Evolutionary conservation across 2,329 filamentous ascomycete species (phyloP).

Genomic region (Xylaria sp.): DNA sequence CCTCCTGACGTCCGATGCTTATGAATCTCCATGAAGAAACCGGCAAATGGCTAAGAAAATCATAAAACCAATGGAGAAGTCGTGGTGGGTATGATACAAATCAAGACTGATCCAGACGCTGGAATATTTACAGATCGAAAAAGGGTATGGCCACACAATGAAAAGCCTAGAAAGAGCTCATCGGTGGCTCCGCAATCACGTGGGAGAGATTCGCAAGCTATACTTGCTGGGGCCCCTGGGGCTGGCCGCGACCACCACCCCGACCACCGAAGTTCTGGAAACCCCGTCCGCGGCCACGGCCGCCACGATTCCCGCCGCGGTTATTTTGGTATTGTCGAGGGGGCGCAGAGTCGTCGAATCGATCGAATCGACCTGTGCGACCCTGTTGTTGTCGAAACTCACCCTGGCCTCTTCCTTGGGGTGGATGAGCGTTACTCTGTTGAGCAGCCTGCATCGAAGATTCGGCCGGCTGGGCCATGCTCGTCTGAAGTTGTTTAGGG

Average conservation of each 20-base stretch:
- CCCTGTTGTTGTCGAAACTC: constrained; percentile 44
- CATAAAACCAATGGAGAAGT: constrained; percentile 45
- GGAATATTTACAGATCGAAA: constrained; percentile 50
- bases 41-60: constrained; percentile 41
- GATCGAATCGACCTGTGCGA: constrained; percentile 48
- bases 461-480: constrained; percentile 46
- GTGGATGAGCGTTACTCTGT: constrained; percentile 38
- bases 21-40: constrained; percentile 45
- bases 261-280: constrained; percentile 52
- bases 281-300: constrained; percentile 49
- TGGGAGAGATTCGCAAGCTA: constrained; percentile 33
- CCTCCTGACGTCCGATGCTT: constrained; percentile 48
- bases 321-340: constrained; percentile 48
- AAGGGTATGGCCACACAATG: constrained; percentile 26
- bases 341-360: constrained; percentile 50
- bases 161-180: constrained; percentile 18
- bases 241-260: constrained; percentile 49
- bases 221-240: constrained; percentile 49
- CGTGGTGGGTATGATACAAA: constrained; percentile 52
- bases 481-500: constrained; percentile 36
- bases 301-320: constrained; percentile 45
- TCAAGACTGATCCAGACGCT: constrained; percentile 46
- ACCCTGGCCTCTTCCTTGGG: constrained; percentile 48
- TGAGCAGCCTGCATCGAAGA: constrained; percentile 42
- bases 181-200: constrained; percentile 22